Evolutionary conservation across 2,329 filamentous ascomycete genomes (phyloP), one percentile per base, ranked within the genome.

Genomic region (Beauveria sp.): DNA sequence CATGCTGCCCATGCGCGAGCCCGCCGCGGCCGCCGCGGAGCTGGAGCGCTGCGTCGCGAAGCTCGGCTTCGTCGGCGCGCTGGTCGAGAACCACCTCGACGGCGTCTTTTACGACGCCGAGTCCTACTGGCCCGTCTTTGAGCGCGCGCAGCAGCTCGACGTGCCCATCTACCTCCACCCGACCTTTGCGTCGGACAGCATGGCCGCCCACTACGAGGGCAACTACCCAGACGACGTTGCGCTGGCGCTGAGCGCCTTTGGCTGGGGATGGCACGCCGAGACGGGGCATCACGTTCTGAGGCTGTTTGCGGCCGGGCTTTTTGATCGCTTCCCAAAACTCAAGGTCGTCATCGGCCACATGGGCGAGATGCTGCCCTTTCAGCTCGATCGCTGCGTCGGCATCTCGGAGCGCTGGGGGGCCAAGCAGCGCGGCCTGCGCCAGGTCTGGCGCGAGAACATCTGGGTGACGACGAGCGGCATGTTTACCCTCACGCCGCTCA

Each of bases 401-500:
- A 56, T 73, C 38, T 67, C 68, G 24, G 61, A 56, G 12, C 64
- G 69, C 22, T 72, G 69, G 68, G 71, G 73, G 16, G 65, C 70
- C 14, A 69, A 70, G 62, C 61, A 70, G 61, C 65, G 75, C 3
- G 67, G 70, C 0, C 78, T 85, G 52, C 66, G 70, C 16, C 72
- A 81, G 14, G 80, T 85, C 2, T 86, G 79, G 75, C 75, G 79
- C 52, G 71, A 77, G 62, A 86, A 86, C 62, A 70, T 86, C 12
- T 85, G 80, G 78, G 68, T 86, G 28, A 85, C 82, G 1, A 84
- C 82, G 2, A 80, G 77, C 58, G 83, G 83, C 2, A 77, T 79
- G 61, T 83, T 79, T 69, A 77, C 77, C 30, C 63, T 84, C 20
- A 74, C 72, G 59, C 79, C 77, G 5, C 66, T 86, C 71, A 74